Conservation (phyloP, 148 eudicot species). For the Cornus kousa region DNA sequence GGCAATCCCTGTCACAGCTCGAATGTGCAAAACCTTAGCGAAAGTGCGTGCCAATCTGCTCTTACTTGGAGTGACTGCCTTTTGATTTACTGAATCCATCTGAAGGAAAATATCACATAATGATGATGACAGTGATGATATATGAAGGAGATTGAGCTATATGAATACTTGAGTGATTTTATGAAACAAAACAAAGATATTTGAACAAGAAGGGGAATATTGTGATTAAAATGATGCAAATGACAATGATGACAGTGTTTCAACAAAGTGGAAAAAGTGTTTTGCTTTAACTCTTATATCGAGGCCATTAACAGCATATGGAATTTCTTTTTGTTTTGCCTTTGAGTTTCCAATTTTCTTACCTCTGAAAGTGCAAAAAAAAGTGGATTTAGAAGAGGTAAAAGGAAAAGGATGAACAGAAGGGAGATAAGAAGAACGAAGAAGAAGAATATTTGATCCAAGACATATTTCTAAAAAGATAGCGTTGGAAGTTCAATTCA, state of each 20-base stretch:
- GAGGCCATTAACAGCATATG: constrained; percentile 32
- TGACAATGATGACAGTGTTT: constrained; percentile 24
- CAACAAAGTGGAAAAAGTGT: constrained; percentile 37
- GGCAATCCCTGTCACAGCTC: constrained; percentile 50
- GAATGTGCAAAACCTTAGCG: constrained; percentile 67
- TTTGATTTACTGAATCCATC: constrained; percentile 63
- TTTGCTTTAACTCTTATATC: constrained; percentile 54
- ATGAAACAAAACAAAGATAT: constrained; percentile 11
- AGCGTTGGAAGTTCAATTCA: neutral
- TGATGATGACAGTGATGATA: neutral
- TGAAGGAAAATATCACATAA: constrained; percentile 18
- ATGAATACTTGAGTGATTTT: constrained; percentile 14
- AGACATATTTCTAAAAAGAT: neutral
- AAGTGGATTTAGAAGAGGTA: constrained; percentile 19
- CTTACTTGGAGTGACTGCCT: constrained; percentile 52
- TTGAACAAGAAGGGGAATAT: constrained; percentile 15
- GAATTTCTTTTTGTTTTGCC: constrained; percentile 34
- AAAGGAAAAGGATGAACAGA: constrained; percentile 24
- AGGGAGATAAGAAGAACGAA: constrained; percentile 10
- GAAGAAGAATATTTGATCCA: constrained; percentile 1
- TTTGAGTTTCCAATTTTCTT: constrained; percentile 29
- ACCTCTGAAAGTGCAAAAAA: constrained; percentile 19
- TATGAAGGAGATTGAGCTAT: constrained; percentile 1
- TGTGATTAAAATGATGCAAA: constrained; percentile 10
- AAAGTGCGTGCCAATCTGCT: constrained; percentile 68